Evolutionary conservation across 192 early-diverging fungal genomes (phyloP), one percentile per base, ranked within the genome.

Genomic region (Backusella circina): DNA sequence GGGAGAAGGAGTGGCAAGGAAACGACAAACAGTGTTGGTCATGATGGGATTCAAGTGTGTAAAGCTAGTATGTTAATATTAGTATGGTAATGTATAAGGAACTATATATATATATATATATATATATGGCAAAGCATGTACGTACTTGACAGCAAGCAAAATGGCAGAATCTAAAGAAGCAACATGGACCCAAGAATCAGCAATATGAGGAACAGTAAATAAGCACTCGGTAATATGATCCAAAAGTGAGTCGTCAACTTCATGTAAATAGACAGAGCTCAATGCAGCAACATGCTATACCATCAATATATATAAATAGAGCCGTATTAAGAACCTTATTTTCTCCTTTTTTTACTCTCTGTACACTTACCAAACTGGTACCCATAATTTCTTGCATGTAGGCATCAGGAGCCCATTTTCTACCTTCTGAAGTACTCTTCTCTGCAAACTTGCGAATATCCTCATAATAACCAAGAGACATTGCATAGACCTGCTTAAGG

Each of bases 311-410:
- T n/a, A n/a, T n/a, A n/a, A n/a, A n/a, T n/a, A n/a, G n/a, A 10
- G 54, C 23, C 26, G 9, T 26, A 69, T 37, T 36, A 69, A 70
- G 3, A 47, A 21, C 5, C 51, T 26, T 57, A 23, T 61, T 61
- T 61, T 51, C 1, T 10, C 12, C 12, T 30, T 2, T 3, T 32
- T 38, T 39, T 26, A 15, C n/a, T 47, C 23, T 23, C 6, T 12
- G 30, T 26, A 0, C 8, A 51, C 75, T 76, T 83, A 89, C 88
- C 77, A 90, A 78, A 32, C 87, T 83, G 33, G 82, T 76, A 35
- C 82, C 85, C 88, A 90, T 90, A 47, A 90, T 90, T 66, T 88
- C 87, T 31, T 75, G 78, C 71, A 83, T 84, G 31, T 88, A 90
- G 18, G 82, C 82, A 50, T 86, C 83, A 28, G 78, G 66, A 5